phyloP scores from a whole-genome alignment of 2,329 filamentous ascomycete species.

The Exophiala alcalophila region DNA sequence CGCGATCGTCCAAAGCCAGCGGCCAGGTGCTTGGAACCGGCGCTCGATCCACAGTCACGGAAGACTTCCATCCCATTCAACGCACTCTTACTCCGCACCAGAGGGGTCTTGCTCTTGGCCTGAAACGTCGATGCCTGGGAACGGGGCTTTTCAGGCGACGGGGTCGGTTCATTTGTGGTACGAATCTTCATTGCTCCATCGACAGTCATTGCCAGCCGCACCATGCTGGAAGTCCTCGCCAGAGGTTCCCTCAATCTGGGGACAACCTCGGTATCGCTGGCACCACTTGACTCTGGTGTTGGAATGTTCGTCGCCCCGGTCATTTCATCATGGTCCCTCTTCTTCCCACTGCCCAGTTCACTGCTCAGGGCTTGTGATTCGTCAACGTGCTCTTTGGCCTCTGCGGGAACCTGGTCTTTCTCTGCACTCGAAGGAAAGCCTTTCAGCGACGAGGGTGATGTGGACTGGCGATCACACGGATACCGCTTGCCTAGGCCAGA shows the following conservation, averaged over 20 bases:
- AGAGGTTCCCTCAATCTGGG: slow-evolving; percentile 30
- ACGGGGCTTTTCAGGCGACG: slow-evolving; percentile 60
- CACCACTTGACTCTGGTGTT: slow-evolving; percentile 36
- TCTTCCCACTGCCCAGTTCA: slow-evolving; percentile 18
- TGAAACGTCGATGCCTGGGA: slow-evolving; percentile 47
- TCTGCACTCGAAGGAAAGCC: too few species aligned
- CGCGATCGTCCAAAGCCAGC: slow-evolving; percentile 71
- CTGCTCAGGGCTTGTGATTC: too few species aligned
- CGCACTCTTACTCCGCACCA: slow-evolving; percentile 34
- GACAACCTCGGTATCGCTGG: slow-evolving; percentile 40
- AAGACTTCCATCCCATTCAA: slow-evolving; percentile 18
- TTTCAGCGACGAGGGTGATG: too few species aligned
- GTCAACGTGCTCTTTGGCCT: too few species aligned
- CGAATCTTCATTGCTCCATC: slow-evolving; percentile 90
- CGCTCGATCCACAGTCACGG: slow-evolving; percentile 13
- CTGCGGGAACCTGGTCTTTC: too few species aligned
- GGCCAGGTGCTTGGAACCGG: slow-evolving; percentile 31
- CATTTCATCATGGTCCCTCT: slow-evolving; percentile 29
- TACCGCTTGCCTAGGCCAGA: too few species aligned
- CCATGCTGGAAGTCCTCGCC: slow-evolving; percentile 44
- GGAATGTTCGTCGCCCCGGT: slow-evolving; percentile 5
- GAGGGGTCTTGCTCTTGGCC: slow-evolving; percentile 49
- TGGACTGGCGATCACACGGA: too few species aligned
- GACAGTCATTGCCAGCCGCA: slow-evolving; percentile 77
- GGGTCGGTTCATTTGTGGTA: slow-evolving; percentile 64